These are phyloP conservation scores for Paraphaeosphaeria minitans DNA, from an alignment of 2,329 filamentous ascomycete genomes.

Conservation along the genomic window DNA sequence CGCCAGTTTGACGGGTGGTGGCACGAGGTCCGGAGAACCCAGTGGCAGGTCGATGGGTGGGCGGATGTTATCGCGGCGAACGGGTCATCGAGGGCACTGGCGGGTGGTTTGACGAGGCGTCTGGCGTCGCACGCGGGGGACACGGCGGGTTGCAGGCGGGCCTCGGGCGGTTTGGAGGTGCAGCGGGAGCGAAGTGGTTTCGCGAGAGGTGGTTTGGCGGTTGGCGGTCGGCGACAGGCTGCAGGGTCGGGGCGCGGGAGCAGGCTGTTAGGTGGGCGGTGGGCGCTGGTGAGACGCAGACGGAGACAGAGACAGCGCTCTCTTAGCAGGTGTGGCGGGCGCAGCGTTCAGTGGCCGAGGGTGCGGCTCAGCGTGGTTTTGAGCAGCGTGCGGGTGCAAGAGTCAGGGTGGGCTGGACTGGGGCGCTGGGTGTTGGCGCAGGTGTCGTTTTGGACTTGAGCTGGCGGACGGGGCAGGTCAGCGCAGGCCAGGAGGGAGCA, in stretches of 20 bases:
- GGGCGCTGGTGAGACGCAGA: too few relatives aligned
- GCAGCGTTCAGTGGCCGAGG: constrained; percentile 12
- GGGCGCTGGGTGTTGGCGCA: constrained; percentile 2
- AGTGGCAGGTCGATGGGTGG: constrained; percentile 31
- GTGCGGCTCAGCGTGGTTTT: constrained; percentile 47
- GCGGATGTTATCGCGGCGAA: constrained; percentile 24
- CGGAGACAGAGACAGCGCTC: constrained; percentile 26
- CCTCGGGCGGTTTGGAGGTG: too few relatives aligned
- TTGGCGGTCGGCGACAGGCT: constrained; percentile 14
- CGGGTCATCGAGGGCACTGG: constrained; percentile 37
- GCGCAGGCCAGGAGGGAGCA: constrained; percentile 7
- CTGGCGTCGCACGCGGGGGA: constrained; percentile 15
- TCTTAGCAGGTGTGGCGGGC: too few relatives aligned
- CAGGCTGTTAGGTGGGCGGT: constrained; percentile 12
- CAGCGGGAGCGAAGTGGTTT: constrained; percentile 11
- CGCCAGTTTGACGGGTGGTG: constrained; percentile 45
- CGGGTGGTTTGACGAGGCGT: constrained; percentile 14
- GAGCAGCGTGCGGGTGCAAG: constrained; percentile 30
- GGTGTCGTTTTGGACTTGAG: constrained; percentile 8
- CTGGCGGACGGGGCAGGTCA: constrained; percentile 10
- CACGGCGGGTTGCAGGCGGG: constrained; percentile 10
- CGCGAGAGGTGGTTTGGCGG: constrained; percentile 12
- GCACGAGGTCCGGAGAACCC: constrained; percentile 45
- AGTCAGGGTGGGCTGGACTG: not conserved
- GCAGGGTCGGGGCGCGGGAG: constrained; percentile 12